Base-by-base conservation (phyloP, 1,284 basidiomycete genomes). In the Ceratobasidium sp. region DNA sequence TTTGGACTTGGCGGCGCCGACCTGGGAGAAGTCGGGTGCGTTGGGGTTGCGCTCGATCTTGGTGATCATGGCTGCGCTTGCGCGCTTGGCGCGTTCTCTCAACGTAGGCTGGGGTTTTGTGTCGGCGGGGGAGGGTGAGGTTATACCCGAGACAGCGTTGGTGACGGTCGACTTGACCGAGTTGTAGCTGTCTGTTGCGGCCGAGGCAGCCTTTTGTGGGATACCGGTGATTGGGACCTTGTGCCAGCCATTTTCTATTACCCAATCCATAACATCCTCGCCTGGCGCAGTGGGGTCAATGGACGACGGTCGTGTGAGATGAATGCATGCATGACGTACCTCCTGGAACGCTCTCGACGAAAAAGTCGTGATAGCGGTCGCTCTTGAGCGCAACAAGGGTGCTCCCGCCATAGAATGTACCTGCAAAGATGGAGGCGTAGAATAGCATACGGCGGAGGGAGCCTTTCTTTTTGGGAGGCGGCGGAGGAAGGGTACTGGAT, bases 351-450 rank as follows among this genome's bases (percentile, higher is more conserved):
- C 88, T 85, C 79, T 92, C 90, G 76, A 89, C 86, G 84, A 96
- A 96, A 80, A 95, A 86, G 79, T 94, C 90, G 81, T 91, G 89
- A 84, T 93, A 94, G 5, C 84, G 81, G 77, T 89, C 89, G 80
- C 88, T 89, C 79, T 90, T 86, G 85, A 91, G 90, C 27, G 92
- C 88, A 76, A 88, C 84, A 80, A 93, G 92, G 24, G 90, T 85
- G 82, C 92, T 92, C 74, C 89, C 90, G 77, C 90, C 84, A 83
- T 95, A 95, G 84, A 94, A 93, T n/a, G 89, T 88, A 54, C 88
- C 86, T n/a, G 87, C 87, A 43, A 85, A 86, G 14, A 86, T 85
- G n/a, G 90, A 85, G 6, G 89, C 85, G 80, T 88, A 89, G 75
- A 93, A 81, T 54, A 88, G 75, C 0, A 92, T 81, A 74, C 83